Percentiles rank a stretch among this genome's conserved stretches.
Evolutionary conservation across 768 basidiomycete species (phyloP).

Genomic region (Clathrus columnatus): DNA sequence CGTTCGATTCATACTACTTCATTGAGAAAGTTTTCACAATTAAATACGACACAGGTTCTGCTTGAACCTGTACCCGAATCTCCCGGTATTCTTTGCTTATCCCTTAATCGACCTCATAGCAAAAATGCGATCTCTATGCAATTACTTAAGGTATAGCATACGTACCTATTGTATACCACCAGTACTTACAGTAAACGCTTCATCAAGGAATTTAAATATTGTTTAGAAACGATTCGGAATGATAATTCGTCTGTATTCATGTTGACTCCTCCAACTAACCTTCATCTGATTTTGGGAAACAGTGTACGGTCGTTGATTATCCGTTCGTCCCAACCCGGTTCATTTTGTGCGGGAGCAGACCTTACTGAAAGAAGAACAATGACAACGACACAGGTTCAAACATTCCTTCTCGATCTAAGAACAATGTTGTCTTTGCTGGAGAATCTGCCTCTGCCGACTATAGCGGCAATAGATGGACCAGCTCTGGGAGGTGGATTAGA

Average conservation of each 20-base stretch:
- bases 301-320: slow-evolving; percentile 76
- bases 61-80: slow-evolving; percentile 15
- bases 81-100: slow-evolving; percentile 62
- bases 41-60: slow-evolving; percentile 10
- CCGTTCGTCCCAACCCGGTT: slow-evolving; percentile 64
- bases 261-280: not conserved
- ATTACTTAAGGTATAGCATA: slow-evolving; percentile 49
- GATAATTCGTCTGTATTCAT: slow-evolving; percentile 51
- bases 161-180: slow-evolving; percentile 1
- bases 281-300: slow-evolving; percentile 8
- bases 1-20: too few relatives aligned
- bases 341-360: slow-evolving; percentile 92
- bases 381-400: slow-evolving; percentile 61
- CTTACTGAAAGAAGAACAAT: slow-evolving; percentile 79
- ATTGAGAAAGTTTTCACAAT: too few relatives aligned
- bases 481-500: slow-evolving; percentile 93
- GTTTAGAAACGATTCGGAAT: slow-evolving; percentile 55
- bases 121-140: slow-evolving; percentile 81
- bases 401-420: slow-evolving; percentile 72
- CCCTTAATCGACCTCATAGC: slow-evolving; percentile 72
- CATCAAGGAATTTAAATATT: slow-evolving; percentile 59
- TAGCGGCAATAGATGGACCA: slow-evolving; percentile 88
- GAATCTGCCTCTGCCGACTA: slow-evolving; percentile 76
- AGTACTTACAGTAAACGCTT: slow-evolving; percentile 6
- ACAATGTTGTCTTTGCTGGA: slow-evolving; percentile 68